These are phyloP conservation scores for Strobilomyces echinocephalus DNA, from an alignment of 768 basidiomycete genomes.

Conservation along the genomic window DNA sequence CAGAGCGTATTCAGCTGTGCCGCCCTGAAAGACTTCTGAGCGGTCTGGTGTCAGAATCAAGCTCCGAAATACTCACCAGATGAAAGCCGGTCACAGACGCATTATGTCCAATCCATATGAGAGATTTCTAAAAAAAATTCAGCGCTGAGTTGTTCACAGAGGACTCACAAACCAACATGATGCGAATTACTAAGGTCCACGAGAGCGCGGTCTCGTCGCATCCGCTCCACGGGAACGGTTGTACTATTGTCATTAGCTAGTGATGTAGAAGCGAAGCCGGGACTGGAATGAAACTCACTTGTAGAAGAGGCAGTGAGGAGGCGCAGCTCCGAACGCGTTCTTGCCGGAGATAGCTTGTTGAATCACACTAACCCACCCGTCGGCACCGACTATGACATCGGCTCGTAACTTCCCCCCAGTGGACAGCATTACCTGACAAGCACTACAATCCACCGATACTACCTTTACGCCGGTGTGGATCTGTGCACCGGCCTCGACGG, in stretches of 20 bases:
- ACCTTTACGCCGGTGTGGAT: conserved; percentile 41
- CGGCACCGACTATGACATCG: conserved; percentile 58
- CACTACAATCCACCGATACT: conserved; percentile 31
- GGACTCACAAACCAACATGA: conserved; percentile 10
- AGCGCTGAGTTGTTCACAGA: not conserved
- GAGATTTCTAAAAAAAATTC: conserved; percentile 7
- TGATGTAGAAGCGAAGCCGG: not conserved
- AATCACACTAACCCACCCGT: conserved; percentile 48
- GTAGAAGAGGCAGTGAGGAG: conserved; percentile 37
- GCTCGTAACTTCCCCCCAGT: conserved; percentile 41
- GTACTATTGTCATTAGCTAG: conserved; percentile 27
- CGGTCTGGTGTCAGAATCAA: not conserved
- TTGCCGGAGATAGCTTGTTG: conserved; percentile 31
- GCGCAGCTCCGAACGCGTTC: conserved; percentile 25
- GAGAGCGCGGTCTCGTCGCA: conserved; percentile 40
- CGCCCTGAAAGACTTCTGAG: conserved; percentile 32
- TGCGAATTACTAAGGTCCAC: conserved; percentile 24
- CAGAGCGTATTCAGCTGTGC: conserved; percentile 32
- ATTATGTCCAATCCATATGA: conserved; percentile 22
- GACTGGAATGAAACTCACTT: conserved; percentile 31
- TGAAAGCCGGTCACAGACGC: conserved; percentile 20
- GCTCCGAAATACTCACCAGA: conserved; percentile 12
- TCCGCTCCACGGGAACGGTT: conserved; percentile 35
- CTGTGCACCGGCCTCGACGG: conserved; percentile 43
- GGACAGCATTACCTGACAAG: conserved; percentile 34